Percentiles rank a stretch among this genome's conserved stretches.
These are phyloP conservation scores for Viola odorata DNA, from an alignment of 345 rosid species.

Conservation along the genomic window DNA sequence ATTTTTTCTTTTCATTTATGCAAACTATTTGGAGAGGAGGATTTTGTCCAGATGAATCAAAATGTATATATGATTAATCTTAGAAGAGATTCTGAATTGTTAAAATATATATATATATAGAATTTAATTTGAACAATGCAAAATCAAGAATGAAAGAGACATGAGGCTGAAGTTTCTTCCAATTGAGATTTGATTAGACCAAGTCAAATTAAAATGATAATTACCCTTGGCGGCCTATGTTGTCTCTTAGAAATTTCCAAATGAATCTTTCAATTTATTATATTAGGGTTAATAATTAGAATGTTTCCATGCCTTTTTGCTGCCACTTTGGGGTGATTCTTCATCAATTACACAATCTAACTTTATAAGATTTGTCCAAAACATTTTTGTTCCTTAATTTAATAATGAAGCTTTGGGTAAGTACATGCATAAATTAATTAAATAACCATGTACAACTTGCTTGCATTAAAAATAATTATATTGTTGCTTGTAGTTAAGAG, in stretches of 20 bases:
- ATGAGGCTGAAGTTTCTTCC: slow-evolving; percentile 27
- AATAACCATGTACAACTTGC: slow-evolving; percentile 4
- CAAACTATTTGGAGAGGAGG: background rate
- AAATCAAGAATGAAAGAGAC: slow-evolving; percentile 17
- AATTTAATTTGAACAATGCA: background rate
- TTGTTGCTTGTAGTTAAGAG: no score
- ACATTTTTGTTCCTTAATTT: no score
- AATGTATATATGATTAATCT: no score
- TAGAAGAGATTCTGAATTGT: no score
- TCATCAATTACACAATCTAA: no score
- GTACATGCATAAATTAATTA: background rate
- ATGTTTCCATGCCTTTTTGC: slow-evolving; percentile 9
- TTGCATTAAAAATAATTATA: slow-evolving; percentile 1
- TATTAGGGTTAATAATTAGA: background rate
- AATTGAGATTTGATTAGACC: background rate
- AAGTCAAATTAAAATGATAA: slow-evolving; percentile 27
- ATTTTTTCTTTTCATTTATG: background rate
- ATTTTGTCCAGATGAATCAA: no score
- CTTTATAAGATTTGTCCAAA: no score
- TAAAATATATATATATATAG: no score
- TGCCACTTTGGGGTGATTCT: background rate
- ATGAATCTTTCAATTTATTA: no score
- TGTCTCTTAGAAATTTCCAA: slow-evolving; percentile 18
- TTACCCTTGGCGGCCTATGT: slow-evolving; percentile 9
- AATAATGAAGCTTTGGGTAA: no score